Conservation (phyloP, 2,329 filamentous ascomycete species). For the Aspergillus sergii region DNA sequence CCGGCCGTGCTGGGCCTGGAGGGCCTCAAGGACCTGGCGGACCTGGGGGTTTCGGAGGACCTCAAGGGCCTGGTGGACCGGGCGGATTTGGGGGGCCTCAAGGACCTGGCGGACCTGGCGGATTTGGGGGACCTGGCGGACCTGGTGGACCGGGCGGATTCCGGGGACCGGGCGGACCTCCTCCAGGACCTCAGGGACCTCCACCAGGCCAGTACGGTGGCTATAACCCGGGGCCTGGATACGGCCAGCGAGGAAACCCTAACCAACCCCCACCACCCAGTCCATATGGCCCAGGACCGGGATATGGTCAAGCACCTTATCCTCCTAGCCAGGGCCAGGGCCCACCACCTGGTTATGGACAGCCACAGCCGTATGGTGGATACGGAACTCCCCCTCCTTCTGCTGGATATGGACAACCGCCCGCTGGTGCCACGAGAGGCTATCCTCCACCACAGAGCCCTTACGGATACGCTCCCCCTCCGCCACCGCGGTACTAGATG, state of each 20-base stretch:
- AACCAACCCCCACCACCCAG: constrained; percentile 13
- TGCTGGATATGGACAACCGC: constrained; percentile 18
- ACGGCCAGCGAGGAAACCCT: constrained; percentile 25
- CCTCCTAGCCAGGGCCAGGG: constrained; percentile 11
- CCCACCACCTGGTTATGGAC: constrained; percentile 24
- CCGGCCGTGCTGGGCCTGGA: constrained; percentile 32
- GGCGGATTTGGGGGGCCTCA: background rate
- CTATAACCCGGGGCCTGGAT: constrained; percentile 26
- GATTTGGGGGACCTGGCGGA: background rate
- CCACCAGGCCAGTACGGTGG: constrained; percentile 42
- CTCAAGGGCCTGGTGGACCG: constrained; percentile 21
- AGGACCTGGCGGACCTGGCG: background rate
- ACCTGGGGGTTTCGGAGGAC: constrained; percentile 15
- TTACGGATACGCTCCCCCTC: constrained; percentile 25
- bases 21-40: background rate
- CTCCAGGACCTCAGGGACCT: constrained; percentile 26
- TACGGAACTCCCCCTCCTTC: constrained; percentile 25
- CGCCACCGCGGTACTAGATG: constrained; percentile 29
- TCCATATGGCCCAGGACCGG: constrained; percentile 11
- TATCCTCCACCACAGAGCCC: constrained; percentile 18
- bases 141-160: background rate
- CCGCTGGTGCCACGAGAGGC: constrained; percentile 12
- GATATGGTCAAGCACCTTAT: constrained; percentile 18
- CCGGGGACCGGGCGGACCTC: constrained; percentile 11
- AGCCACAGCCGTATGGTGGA: constrained; percentile 25